Percentiles rank a stretch among this genome's conserved stretches.
phyloP scores from a whole-genome alignment of 2,329 filamentous ascomycete genomes.

The Conoideocrella luteorostrata region DNA sequence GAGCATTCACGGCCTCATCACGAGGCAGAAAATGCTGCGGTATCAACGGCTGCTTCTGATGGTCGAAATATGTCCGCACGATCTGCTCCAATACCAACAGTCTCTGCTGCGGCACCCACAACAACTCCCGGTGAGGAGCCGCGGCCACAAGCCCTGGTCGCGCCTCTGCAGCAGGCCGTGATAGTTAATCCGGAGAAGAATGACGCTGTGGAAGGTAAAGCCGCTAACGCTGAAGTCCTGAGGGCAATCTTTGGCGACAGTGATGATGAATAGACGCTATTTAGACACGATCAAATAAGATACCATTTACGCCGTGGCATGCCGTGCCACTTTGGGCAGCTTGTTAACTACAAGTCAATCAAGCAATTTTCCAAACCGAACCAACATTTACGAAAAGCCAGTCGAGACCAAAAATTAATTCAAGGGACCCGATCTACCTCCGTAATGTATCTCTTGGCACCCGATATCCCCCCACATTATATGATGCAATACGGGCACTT shows the following conservation, averaged over 20 bases:
- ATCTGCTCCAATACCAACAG: too few species aligned
- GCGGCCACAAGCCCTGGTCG: background rate
- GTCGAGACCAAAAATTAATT: too few species aligned
- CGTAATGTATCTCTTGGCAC: too few species aligned
- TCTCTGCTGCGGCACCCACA: background rate
- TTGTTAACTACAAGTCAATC: too few species aligned
- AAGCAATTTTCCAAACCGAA: too few species aligned
- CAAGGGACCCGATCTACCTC: too few species aligned
- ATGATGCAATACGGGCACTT: background rate
- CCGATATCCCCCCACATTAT: background rate
- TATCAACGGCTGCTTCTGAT: background rate
- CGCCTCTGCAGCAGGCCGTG: background rate
- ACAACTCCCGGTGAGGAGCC: background rate
- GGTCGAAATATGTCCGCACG: background rate
- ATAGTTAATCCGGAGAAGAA: constrained; percentile 68
- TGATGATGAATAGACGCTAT: constrained; percentile 56
- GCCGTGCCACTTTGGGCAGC: too few species aligned
- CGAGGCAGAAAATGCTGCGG: constrained; percentile 23
- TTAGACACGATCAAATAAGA: too few species aligned
- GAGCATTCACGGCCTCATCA: constrained; percentile 54
- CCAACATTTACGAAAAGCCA: too few species aligned
- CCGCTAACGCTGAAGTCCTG: constrained; percentile 76
- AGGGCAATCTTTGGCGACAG: constrained; percentile 91
- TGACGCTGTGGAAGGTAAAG: constrained; percentile 56
- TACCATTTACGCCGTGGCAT: background rate